Percentiles rank a stretch among this genome's conserved stretches.
phyloP scores from a whole-genome alignment of 2,329 filamentous ascomycete genomes.

The Cucurbitaria berberidis region DNA sequence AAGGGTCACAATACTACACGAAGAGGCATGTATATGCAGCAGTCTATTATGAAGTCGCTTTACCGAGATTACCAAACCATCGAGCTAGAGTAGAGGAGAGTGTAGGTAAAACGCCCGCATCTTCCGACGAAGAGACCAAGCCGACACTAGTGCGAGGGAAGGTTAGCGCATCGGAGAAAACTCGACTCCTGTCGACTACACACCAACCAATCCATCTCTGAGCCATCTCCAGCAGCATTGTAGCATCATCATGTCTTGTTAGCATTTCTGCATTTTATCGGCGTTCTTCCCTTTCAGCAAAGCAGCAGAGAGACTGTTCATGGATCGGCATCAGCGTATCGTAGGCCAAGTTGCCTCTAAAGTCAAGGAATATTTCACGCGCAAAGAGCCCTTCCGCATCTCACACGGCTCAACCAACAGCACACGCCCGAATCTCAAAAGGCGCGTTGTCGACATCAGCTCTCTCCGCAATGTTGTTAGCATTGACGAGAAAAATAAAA shows the following conservation, averaged over 20 bases:
- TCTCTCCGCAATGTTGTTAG: slow-evolving; percentile 66
- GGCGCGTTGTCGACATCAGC: slow-evolving; percentile 68
- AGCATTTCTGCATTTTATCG: slow-evolving; percentile 18
- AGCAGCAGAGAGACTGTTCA: slow-evolving; percentile 6
- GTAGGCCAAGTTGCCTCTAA: slow-evolving; percentile 55
- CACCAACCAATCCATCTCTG: neutral
- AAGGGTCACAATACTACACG: too few species aligned
- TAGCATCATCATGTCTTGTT: slow-evolving; percentile 25
- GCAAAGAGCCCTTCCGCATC: slow-evolving; percentile 70
- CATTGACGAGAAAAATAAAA: slow-evolving; percentile 61
- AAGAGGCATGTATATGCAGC: too few species aligned
- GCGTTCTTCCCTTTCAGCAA: neutral
- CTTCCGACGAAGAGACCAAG: neutral
- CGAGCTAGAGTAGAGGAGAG: too few species aligned
- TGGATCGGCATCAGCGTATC: slow-evolving; percentile 52
- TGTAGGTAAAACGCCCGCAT: too few species aligned
- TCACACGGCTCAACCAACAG: slow-evolving; percentile 80
- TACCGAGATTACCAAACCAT: too few species aligned
- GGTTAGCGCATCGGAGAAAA: slow-evolving; percentile 24
- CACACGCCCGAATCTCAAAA: slow-evolving; percentile 62
- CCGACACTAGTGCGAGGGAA: neutral
- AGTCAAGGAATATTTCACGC: slow-evolving; percentile 58
- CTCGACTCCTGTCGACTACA: slow-evolving; percentile 9
- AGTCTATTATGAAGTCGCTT: too few species aligned
- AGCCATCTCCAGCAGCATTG: neutral